phyloP scores from a whole-genome alignment of 495 filamentous ascomycete species.

The Talaromyces ruber region DNA sequence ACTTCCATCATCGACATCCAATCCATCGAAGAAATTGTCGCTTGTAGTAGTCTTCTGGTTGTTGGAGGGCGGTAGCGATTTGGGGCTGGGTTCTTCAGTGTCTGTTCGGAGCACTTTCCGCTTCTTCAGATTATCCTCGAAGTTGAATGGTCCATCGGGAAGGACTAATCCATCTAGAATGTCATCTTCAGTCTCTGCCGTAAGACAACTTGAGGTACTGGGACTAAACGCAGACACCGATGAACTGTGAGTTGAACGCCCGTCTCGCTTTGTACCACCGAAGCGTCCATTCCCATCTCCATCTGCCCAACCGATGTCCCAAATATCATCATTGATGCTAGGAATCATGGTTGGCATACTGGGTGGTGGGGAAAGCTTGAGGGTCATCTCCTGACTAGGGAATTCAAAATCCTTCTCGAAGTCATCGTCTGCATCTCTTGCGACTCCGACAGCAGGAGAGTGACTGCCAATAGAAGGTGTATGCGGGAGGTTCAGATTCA shows the following conservation, averaged over 20 bases:
- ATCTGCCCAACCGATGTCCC: conserved; percentile 79
- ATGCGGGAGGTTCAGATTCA: conserved; percentile 22
- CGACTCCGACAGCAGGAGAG: conserved; percentile 45
- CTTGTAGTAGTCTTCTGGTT: conserved; percentile 12
- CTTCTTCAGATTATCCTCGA: conserved; percentile 65
- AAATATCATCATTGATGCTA: conserved; percentile 61
- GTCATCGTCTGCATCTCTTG: conserved; percentile 45
- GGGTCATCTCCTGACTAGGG: conserved; percentile 45
- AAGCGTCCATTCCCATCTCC: conserved; percentile 83
- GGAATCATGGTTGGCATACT: conserved; percentile 50
- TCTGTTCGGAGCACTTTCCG: conserved; percentile 42
- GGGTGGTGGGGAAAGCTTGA: conserved; percentile 52
- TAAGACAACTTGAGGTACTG: conserved; percentile 81
- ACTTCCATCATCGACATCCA: conserved; percentile 80
- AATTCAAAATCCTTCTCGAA: conserved; percentile 76
- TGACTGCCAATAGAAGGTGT: conserved; percentile 11
- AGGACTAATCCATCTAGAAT: conserved; percentile 76
- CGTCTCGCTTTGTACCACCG: conserved; percentile 73
- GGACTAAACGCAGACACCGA: conserved; percentile 84
- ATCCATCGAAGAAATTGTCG: conserved; percentile 58
- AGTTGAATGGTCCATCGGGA: conserved; percentile 73
- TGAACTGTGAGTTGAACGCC: conserved; percentile 69
- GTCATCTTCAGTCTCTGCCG: conserved; percentile 91
- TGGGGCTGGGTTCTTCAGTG: conserved; percentile 12
- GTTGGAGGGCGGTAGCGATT: background rate